These are phyloP conservation scores for Pseudocercospora macadamiae DNA, from an alignment of 2,329 filamentous ascomycete genomes.

Conservation along the genomic window DNA sequence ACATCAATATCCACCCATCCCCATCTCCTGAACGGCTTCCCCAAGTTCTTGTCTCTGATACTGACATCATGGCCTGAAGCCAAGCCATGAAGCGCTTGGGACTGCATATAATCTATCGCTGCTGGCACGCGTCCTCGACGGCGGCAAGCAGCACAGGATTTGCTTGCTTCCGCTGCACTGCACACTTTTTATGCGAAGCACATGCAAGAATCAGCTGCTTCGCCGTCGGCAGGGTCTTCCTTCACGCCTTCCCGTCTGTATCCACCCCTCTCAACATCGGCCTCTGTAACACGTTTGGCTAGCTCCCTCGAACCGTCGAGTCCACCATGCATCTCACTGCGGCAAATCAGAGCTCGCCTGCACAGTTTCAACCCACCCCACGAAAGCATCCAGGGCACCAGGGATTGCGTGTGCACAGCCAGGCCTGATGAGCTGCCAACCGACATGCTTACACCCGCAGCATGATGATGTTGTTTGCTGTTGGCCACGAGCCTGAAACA, in stretches of 20 bases:
- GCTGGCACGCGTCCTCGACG: not conserved
- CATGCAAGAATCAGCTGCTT: not conserved
- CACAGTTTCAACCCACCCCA: not conserved
- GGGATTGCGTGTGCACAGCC: not conserved
- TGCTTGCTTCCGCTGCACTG: not conserved
- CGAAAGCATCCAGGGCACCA: not conserved
- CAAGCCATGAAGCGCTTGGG: not conserved
- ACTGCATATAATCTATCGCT: not conserved
- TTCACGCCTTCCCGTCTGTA: not conserved
- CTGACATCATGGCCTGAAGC: not conserved
- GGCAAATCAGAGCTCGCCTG: constrained; percentile 4
- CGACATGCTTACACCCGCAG: not conserved
- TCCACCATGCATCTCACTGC: not conserved
- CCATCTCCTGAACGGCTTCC: not conserved
- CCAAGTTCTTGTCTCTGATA: not conserved
- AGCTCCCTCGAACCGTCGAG: not conserved
- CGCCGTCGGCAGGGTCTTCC: not conserved
- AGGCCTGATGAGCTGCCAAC: constrained; percentile 2
- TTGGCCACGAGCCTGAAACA: not conserved
- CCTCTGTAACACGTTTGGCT: not conserved
- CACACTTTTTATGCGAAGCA: not conserved
- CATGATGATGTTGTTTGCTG: constrained; percentile 1
- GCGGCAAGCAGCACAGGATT: constrained; percentile 1
- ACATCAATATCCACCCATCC: not conserved
- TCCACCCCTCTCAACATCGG: not conserved